These are phyloP conservation scores for Arabidopsis arenosa DNA, from an alignment of 345 rosid genomes.

Conservation along the genomic window DNA sequence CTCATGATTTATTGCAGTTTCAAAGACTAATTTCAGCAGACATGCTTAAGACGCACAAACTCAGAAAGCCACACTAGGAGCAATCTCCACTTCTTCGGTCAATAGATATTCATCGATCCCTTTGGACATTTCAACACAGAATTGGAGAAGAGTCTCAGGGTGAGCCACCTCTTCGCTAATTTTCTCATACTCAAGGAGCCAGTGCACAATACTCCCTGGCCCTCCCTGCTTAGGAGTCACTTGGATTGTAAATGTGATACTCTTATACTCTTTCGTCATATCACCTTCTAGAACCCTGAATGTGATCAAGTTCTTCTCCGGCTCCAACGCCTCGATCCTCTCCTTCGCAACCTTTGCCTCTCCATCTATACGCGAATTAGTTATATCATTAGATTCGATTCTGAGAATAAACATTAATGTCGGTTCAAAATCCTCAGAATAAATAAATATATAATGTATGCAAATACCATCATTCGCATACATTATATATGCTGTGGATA, in stretches of 20 bases:
- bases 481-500: too few relatives aligned
- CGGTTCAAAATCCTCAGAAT: too few relatives aligned
- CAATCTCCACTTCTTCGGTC: background rate
- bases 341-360: background rate
- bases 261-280: slow-evolving; percentile 33
- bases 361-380: background rate
- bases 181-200: slow-evolving; percentile 40
- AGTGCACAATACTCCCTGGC: slow-evolving; percentile 34
- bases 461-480: too few relatives aligned
- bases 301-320: slow-evolving; percentile 4
- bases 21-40: background rate
- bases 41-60: background rate
- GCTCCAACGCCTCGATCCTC: slow-evolving; percentile 16
- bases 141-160: slow-evolving; percentile 31
- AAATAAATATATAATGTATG: too few relatives aligned
- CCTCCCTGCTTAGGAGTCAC: slow-evolving; percentile 38
- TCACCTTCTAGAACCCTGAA: slow-evolving; percentile 38
- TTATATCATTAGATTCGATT: too few relatives aligned
- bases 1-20: slow-evolving; percentile 6
- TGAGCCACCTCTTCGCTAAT: slow-evolving; percentile 16
- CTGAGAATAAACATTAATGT: too few relatives aligned
- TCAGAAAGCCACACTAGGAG: background rate
- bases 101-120: slow-evolving; percentile 36
- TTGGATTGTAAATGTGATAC: slow-evolving; percentile 3
- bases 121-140: slow-evolving; percentile 10